phyloP scores from a whole-genome alignment of 2,329 filamentous ascomycete genomes.

The Colletotrichum sp. region DNA sequence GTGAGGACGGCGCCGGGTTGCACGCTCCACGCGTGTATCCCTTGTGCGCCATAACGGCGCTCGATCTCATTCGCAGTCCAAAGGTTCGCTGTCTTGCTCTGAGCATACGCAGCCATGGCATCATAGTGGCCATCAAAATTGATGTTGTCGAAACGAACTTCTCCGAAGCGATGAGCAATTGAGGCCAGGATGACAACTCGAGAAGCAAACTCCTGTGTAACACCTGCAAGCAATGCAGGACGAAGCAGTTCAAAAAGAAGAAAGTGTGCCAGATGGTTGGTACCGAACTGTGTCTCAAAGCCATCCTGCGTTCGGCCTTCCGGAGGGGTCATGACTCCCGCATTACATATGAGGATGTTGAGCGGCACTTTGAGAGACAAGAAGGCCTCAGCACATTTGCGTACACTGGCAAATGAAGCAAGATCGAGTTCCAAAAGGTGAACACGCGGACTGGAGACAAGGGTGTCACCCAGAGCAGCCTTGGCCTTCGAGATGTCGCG shows the following conservation, averaged over 20 bases:
- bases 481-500: conserved; percentile 37
- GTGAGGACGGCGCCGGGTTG: conserved; percentile 44
- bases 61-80: conserved; percentile 57
- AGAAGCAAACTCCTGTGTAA: conserved; percentile 42
- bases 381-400: conserved; percentile 25
- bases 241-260: conserved; percentile 56
- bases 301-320: conserved; percentile 19
- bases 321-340: conserved; percentile 24
- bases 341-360: conserved; percentile 44
- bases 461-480: conserved; percentile 25
- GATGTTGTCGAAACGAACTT: conserved; percentile 38
- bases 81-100: conserved; percentile 56
- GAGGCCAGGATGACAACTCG: conserved; percentile 52
- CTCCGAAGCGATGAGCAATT: conserved; percentile 40
- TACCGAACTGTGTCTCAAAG: conserved; percentile 48
- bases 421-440: conserved; percentile 3
- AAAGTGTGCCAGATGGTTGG: conserved; percentile 59
- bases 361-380: conserved; percentile 21
- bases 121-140: conserved; percentile 30
- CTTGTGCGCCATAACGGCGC: conserved; percentile 45
- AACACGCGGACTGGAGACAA: neutral
- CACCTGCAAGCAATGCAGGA: conserved; percentile 41
- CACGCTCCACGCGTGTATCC: conserved; percentile 48
- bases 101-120: conserved; percentile 44
- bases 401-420: conserved; percentile 23